Base-by-base conservation (phyloP, 441 rosid genomes). In the Euphorbia schlechtendalii region DNA sequence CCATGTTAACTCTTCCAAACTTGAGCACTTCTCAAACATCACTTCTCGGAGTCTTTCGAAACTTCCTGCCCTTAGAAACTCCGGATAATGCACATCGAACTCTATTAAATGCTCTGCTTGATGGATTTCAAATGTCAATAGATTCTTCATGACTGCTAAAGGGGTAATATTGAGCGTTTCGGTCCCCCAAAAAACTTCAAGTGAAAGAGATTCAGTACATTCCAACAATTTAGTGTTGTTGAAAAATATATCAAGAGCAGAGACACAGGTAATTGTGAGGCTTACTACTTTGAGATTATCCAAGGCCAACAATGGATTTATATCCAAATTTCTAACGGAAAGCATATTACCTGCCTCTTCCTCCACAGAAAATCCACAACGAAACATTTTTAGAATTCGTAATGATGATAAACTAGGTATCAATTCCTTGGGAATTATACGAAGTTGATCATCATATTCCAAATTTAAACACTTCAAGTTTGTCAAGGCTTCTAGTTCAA, bases 391-490 rank as follows among this genome's bases (percentile, higher is more conserved):
- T 56, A 80, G 63, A 13, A 57, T 27, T 45, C 61, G 64, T 27
- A 78, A 51, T 20, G 14, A 59, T 0, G 40, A n/a, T 22, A 78
- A 61, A 24, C 24, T 51, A 56, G 80, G 70, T 66, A 77, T 49
- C 65, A 65, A 53, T 38, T 9, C 18, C 15, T 17, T 21, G 1
- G 77, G 58, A 1, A 82, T 28, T 46, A 9, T 67, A 3, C 7
- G 3, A 1, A 79, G 74, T 0, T 0, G 0, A 24, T 3, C 10
- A 4, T 68, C 72, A 12, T 0, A 2, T 56, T 80, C 81, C 45
- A 76, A 45, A 56, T 67, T 48, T 60, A 78, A 43, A 48, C 73
- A 64, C 52, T 34, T 73, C 8, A 80, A 66, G 8, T 54, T 73
- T 21, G 30, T 24, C 65, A 82, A 49, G 17, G 8, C 6, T 34